These are phyloP conservation scores for Solanum ossicruentum DNA, from an alignment of 257 asterid genomes.

Conservation along the genomic window DNA sequence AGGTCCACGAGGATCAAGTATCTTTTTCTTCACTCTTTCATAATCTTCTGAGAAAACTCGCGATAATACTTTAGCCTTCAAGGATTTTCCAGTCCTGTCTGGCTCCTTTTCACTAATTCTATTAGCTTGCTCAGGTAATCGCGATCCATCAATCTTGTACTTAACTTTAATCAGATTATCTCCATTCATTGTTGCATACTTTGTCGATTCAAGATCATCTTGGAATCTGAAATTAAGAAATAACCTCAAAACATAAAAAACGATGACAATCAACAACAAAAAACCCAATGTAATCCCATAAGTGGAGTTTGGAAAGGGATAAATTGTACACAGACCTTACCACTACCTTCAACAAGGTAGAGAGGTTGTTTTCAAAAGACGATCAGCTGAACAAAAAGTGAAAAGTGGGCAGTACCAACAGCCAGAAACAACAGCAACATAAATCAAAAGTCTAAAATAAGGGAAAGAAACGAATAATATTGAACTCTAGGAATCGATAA, in stretches of 20 bases:
- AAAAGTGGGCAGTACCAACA: not conserved
- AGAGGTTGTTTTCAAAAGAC: too few relatives aligned
- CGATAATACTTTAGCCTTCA: conserved; percentile 65
- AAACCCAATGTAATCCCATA: not conserved
- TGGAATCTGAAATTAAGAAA: conserved; percentile 39
- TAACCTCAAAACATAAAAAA: not conserved
- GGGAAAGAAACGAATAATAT: not conserved
- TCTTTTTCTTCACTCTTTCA: conserved; percentile 56
- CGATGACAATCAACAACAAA: not conserved
- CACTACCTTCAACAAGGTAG: too few relatives aligned
- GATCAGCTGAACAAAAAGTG: too few relatives aligned
- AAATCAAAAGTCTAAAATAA: not conserved
- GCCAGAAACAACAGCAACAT: not conserved
- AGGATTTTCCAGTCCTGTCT: conserved; percentile 25
- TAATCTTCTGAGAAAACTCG: conserved; percentile 94
- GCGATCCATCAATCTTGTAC: conserved; percentile 40
- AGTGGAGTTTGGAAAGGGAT: not conserved
- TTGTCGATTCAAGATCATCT: conserved; percentile 43
- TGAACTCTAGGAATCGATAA: not conserved
- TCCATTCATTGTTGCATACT: conserved; percentile 22
- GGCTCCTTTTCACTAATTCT: conserved; percentile 20
- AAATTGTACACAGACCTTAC: not conserved
- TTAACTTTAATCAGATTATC: conserved; percentile 42
- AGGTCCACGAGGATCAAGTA: conserved; percentile 87
- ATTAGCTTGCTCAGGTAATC: conserved; percentile 21